Base-by-base conservation (phyloP, 352 stramenopile species). In the Globisporangium irregulare region DNA sequence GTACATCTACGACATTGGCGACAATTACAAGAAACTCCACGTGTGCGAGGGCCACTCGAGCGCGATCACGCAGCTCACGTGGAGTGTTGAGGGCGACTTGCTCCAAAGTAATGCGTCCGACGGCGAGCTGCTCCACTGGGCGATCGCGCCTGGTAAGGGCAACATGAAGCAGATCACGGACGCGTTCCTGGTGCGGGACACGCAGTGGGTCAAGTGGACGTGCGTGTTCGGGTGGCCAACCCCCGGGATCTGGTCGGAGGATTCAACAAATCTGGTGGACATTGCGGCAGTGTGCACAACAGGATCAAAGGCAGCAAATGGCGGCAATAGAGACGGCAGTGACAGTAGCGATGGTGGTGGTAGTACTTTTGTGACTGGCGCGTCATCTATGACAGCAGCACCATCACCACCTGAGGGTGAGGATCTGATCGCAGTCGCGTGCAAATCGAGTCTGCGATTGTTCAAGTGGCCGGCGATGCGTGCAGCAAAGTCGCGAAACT, bases 1-100 rank as follows among this genome's bases (percentile, higher is more conserved):
- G 55, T 87, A 90, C 62, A 73, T 92, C 14, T 88, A 79, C 50
- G 78, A 88, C 34, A 66, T 81, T 14, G 20, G 34, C 2, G 78
- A 81, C 8, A 67, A 66, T 10, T 91, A 90, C 74, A 89, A 85
- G 67, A 82, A 79, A 27, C 50, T 91, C 9, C 74, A 84, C 64
- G 74, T 89, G 14, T 91, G 82, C 46, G 82, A 91, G 72, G 84
- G 91, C 20, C 89, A 97, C 74, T 89, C 94, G 51, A 91, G 87
- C 36, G 79, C 76, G 53, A 76, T 97, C 48, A 79, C 77, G 1
- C 83, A 96, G 68, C 75, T 98, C 43, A 96, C 97, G 41, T 98
- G 95, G 78, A 97, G 80, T 51, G 73, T 46, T 9, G 88, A 97
- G 14, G 77, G 80, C 4, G 82, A 87, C 36, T 88, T 95, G 32